Evolutionary conservation across 371 early-diverging fungal species (phyloP).

Genomic region (Zopfochytrium polystomum): DNA sequence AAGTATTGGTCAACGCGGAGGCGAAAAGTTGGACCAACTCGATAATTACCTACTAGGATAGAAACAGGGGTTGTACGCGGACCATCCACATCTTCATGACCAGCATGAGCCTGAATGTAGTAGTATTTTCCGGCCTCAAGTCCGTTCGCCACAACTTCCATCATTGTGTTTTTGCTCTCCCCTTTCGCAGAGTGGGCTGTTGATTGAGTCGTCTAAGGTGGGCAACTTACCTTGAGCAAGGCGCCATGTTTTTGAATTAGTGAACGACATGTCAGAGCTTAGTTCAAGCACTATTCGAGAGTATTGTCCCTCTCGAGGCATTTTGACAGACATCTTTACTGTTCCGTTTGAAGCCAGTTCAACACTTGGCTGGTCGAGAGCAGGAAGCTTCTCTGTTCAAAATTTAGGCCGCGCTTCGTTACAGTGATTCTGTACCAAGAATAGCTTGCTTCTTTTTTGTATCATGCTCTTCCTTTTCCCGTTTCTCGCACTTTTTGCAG

Average conservation of each 20-base stretch:
- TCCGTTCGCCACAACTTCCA: conserved; percentile 11
- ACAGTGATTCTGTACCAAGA: conserved; percentile 23
- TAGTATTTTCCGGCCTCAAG: conserved; percentile 31
- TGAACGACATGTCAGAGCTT: too few species aligned
- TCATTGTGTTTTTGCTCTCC: not conserved
- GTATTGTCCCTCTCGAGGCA: too few species aligned
- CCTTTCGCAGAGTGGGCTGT: not conserved
- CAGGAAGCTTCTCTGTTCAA: conserved; percentile 21
- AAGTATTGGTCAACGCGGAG: conserved; percentile 6
- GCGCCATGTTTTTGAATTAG: too few species aligned
- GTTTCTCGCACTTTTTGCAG: conserved; percentile 45
- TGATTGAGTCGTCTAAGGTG: too few species aligned
- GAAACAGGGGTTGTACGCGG: conserved; percentile 13
- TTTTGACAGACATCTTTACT: too few species aligned
- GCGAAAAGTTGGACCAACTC: not conserved
- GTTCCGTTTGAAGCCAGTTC: too few species aligned
- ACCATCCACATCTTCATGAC: conserved; percentile 34
- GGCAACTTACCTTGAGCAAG: too few species aligned
- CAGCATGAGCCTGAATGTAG: conserved; percentile 28
- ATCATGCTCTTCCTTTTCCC: conserved; percentile 39
- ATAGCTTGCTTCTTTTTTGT: conserved; percentile 28
- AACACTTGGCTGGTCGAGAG: conserved; percentile 8
- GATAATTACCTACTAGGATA: conserved; percentile 34
- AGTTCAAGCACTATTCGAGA: too few species aligned
- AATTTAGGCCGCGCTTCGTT: not conserved